Evolutionary conservation across 345 rosid genomes (phyloP).

Genomic region (Ceriops zippeliana): DNA sequence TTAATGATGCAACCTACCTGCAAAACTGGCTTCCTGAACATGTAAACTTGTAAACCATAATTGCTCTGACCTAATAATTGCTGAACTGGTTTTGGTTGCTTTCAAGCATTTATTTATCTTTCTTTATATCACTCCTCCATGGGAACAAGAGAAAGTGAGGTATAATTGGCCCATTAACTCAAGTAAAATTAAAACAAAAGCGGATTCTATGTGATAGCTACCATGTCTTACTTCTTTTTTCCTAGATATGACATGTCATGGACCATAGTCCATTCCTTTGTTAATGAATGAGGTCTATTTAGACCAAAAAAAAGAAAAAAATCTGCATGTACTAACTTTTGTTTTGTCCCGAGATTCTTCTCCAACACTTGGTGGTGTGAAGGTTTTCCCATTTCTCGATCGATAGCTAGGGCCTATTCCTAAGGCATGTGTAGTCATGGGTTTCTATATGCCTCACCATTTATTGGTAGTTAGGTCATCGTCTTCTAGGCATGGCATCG

Average conservation of each 20-base stretch:
- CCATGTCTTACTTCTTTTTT: no score
- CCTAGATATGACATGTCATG: no score
- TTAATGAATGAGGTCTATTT: no score
- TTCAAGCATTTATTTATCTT: slow-evolving; percentile 36
- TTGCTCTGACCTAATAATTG: slow-evolving; percentile 30
- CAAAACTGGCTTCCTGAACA: slow-evolving; percentile 10
- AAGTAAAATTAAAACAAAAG: no score
- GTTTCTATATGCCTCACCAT: background rate
- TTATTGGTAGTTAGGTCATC: slow-evolving; percentile 43
- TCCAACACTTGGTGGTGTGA: background rate
- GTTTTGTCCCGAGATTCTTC: background rate
- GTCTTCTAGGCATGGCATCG: slow-evolving; percentile 23
- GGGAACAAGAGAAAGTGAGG: background rate
- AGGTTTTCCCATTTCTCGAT: background rate
- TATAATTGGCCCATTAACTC: no score
- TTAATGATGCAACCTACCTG: background rate
- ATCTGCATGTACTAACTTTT: background rate
- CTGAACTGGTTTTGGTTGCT: slow-evolving; percentile 28
- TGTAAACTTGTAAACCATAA: no score
- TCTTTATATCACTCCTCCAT: slow-evolving; percentile 22
- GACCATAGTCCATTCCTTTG: no score
- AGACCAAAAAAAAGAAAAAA: no score
- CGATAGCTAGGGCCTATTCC: no score
- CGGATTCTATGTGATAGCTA: no score
- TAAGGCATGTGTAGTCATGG: no score